These are phyloP conservation scores for Beauveria caledonica DNA, from an alignment of 2,329 filamentous ascomycete genomes.

Conservation along the genomic window DNA sequence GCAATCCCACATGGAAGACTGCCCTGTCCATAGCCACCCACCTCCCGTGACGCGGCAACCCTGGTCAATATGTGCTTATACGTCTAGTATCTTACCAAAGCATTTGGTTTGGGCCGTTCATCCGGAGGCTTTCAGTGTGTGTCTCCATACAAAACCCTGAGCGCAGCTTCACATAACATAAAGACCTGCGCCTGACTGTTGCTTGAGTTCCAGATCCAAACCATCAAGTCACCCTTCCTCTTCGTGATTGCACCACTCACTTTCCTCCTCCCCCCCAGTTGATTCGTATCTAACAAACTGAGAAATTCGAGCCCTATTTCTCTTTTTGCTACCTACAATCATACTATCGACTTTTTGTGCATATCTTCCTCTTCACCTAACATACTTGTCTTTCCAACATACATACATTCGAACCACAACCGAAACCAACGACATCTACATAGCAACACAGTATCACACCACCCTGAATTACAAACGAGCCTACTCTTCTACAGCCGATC, in stretches of 20 bases:
- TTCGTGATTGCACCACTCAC: slow-evolving; percentile 5
- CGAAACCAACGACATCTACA: background rate
- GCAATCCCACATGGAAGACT: slow-evolving; percentile 5
- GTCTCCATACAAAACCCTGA: background rate
- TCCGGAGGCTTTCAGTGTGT: slow-evolving; percentile 1
- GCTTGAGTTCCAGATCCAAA: background rate
- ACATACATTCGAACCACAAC: background rate
- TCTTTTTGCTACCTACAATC: slow-evolving; percentile 10
- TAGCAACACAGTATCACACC: background rate
- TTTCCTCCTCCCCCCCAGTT: background rate
- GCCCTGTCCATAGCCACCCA: background rate
- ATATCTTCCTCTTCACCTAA: slow-evolving; percentile 6
- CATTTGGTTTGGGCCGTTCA: slow-evolving; percentile 12
- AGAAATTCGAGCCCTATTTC: slow-evolving; percentile 12
- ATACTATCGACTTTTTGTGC: slow-evolving; percentile 6
- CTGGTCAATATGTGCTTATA: slow-evolving; percentile 11
- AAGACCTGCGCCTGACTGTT: slow-evolving; percentile 3
- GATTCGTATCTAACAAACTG: slow-evolving; percentile 9
- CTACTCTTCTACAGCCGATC: background rate
- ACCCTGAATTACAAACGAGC: background rate
- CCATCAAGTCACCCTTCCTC: slow-evolving; percentile 9
- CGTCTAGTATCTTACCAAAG: slow-evolving; percentile 11
- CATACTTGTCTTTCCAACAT: slow-evolving; percentile 2
- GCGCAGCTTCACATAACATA: slow-evolving; percentile 8
- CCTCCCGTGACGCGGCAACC: background rate